Evolutionary conservation across 2,329 filamentous ascomycete species (phyloP).

Genomic region (Thermomyces lanuginosus): DNA sequence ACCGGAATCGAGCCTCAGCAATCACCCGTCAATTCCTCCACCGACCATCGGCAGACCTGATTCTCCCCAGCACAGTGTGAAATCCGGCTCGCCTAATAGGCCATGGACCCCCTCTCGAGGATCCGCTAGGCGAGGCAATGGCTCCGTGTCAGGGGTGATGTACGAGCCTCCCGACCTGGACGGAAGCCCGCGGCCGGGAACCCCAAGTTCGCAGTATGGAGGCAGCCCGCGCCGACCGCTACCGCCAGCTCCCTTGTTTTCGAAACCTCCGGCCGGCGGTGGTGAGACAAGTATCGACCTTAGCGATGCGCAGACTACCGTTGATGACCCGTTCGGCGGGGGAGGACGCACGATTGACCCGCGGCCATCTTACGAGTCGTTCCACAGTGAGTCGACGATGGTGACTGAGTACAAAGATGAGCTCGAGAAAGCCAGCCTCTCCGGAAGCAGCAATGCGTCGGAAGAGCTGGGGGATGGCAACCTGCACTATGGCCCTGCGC

Average conservation of each 20-base stretch:
- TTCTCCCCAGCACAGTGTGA: slow-evolving; percentile 22
- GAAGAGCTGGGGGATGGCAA: slow-evolving; percentile 45
- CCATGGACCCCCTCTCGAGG: slow-evolving; percentile 40
- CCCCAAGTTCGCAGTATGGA: slow-evolving; percentile 74
- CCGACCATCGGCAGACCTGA: slow-evolving; percentile 20
- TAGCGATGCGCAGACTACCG: slow-evolving; percentile 46
- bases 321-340: slow-evolving; percentile 60
- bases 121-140: slow-evolving; percentile 36
- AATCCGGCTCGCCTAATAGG: slow-evolving; percentile 27
- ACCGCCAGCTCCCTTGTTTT: slow-evolving; percentile 75
- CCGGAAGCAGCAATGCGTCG: slow-evolving; percentile 25
- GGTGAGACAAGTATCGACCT: slow-evolving; percentile 31
- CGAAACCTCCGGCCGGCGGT: slow-evolving; percentile 32
- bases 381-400: slow-evolving; percentile 42
- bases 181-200: slow-evolving; percentile 76
- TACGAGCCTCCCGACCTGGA: slow-evolving; percentile 85
- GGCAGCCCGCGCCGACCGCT: slow-evolving; percentile 74
- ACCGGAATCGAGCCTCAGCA: slow-evolving; percentile 27
- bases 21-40: slow-evolving; percentile 26
- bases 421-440: slow-evolving; percentile 28
- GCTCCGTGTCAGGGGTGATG: slow-evolving; percentile 39
- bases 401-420: slow-evolving; percentile 37
- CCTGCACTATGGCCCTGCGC: slow-evolving; percentile 68
- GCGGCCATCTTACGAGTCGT: slow-evolving; percentile 47
- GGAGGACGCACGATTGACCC: slow-evolving; percentile 26